phyloP scores from a whole-genome alignment of 2,329 filamentous ascomycete species.

The Xylariaceae sp. region DNA sequence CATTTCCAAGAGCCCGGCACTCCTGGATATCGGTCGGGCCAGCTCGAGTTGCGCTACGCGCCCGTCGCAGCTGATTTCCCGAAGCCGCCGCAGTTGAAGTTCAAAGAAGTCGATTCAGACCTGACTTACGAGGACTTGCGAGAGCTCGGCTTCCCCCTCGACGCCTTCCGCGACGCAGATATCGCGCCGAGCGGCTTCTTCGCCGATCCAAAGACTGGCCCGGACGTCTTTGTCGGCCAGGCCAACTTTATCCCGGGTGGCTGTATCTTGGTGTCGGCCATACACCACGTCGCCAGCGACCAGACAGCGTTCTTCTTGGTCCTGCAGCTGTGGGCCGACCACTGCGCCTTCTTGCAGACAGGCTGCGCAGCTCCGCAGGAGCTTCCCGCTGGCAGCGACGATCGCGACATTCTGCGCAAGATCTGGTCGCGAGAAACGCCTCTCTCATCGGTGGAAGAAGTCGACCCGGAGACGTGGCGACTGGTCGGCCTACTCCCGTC shows the following conservation, averaged over 20 bases:
- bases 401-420: constrained; percentile 3
- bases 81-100: constrained; percentile 32
- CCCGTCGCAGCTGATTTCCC: not conserved
- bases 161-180: constrained; percentile 9
- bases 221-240: constrained; percentile 13
- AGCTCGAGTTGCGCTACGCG: constrained; percentile 13
- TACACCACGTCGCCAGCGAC: constrained; percentile 6
- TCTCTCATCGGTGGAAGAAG: not conserved
- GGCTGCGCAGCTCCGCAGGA: not conserved
- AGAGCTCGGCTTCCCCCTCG: constrained; percentile 11
- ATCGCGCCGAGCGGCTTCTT: constrained; percentile 2
- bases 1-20: not conserved
- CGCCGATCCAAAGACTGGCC: constrained; percentile 4
- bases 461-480: not conserved
- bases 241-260: constrained; percentile 13
- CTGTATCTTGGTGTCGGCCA: constrained; percentile 6
- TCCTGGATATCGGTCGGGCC: constrained; percentile 11
- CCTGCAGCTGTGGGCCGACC: constrained; percentile 6
- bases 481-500: not conserved
- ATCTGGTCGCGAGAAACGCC: constrained; percentile 6
- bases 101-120: constrained; percentile 5
- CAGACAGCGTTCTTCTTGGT: constrained; percentile 2
- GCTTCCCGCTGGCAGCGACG: constrained; percentile 1
- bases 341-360: constrained; percentile 3
- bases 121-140: constrained; percentile 7